Conservation (phyloP, 108 stramenopile genomes). For the Cyclotella distinguenda region DNA sequence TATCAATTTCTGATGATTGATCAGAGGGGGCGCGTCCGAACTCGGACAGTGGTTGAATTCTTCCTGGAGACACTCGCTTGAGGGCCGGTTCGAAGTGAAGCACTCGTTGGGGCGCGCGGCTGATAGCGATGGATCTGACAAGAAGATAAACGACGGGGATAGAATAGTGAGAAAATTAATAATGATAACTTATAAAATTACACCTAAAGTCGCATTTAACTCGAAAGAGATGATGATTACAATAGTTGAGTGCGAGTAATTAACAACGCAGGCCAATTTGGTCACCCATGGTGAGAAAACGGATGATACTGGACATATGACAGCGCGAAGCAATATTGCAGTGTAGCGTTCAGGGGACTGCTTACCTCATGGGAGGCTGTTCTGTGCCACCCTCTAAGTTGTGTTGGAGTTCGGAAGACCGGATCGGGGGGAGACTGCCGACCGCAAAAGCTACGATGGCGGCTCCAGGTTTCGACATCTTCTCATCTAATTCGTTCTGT, state of each 20-base stretch:
- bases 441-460: slow-evolving; percentile 1
- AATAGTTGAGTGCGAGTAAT: not conserved
- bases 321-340: not conserved
- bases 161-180: not conserved
- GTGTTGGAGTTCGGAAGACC: not conserved
- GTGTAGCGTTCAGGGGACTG: not conserved
- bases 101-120: slow-evolving; percentile 1
- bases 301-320: not conserved
- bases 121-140: slow-evolving; percentile 18
- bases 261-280: slow-evolving; percentile 2
- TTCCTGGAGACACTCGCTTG: slow-evolving; percentile 23
- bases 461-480: slow-evolving; percentile 1
- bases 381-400: slow-evolving; percentile 1
- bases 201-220: no score
- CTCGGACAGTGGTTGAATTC: slow-evolving; percentile 8
- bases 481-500: slow-evolving; percentile 13
- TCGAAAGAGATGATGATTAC: no score
- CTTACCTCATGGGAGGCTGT: slow-evolving; percentile 44
- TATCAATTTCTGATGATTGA: not conserved
- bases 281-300: not conserved
- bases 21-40: slow-evolving; percentile 3
- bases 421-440: slow-evolving; percentile 1
- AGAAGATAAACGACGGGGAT: not conserved
- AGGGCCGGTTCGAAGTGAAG: slow-evolving; percentile 17
- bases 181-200: no score